These are phyloP conservation scores for Seminavis robusta DNA, from an alignment of 108 stramenopile species.

Conservation along the genomic window DNA sequence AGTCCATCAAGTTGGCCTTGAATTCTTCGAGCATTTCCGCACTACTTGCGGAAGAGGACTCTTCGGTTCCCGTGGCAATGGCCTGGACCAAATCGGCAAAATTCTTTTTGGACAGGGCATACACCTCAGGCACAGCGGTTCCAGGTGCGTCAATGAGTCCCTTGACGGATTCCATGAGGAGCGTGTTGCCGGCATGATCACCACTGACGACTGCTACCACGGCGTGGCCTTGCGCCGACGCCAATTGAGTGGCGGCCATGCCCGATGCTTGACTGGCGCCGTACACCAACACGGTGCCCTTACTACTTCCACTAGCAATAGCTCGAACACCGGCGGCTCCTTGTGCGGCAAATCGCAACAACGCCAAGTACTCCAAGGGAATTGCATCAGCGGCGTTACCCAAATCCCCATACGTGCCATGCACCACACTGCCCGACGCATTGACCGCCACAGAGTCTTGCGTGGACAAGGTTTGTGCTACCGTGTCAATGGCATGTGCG, in stretches of 20 bases:
- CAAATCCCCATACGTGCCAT: conserved; percentile 70
- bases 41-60: conserved; percentile 17
- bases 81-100: conserved; percentile 66
- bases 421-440: conserved; percentile 61
- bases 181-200: conserved; percentile 70
- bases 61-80: conserved; percentile 57
- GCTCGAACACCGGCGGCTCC: conserved; percentile 70
- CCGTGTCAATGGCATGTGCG: conserved; percentile 71
- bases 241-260: conserved; percentile 67
- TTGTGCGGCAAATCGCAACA: conserved; percentile 79
- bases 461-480: conserved; percentile 34
- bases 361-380: conserved; percentile 79
- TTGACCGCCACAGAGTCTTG: conserved; percentile 68
- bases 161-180: conserved; percentile 74
- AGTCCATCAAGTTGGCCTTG: conserved; percentile 65
- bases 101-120: conserved; percentile 70
- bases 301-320: conserved; percentile 14
- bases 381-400: conserved; percentile 37
- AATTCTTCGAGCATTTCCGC: conserved; percentile 62
- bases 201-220: conserved; percentile 81
- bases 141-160: conserved; percentile 75
- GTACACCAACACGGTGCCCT: conserved; percentile 73
- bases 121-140: conserved; percentile 74
- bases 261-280: conserved; percentile 75
- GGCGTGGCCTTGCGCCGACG: conserved; percentile 44